Percentiles rank a stretch among this genome's conserved stretches.
Evolutionary conservation across 176 grass and related monocot species (phyloP).

Genomic region (Zizania latifolia): DNA sequence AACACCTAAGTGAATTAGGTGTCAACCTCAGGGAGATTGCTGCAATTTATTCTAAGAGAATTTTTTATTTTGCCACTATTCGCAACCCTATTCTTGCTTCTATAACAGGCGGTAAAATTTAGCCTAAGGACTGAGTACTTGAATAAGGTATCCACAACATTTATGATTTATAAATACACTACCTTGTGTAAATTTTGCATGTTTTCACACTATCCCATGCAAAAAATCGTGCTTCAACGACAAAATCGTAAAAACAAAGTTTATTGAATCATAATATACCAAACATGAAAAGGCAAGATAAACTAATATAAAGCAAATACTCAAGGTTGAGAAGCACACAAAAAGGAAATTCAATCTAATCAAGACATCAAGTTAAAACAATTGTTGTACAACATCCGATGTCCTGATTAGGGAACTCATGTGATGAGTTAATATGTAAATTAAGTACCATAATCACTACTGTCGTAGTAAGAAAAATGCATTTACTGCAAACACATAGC

Average conservation of each 20-base stretch:
- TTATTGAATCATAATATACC: neutral
- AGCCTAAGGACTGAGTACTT: neutral
- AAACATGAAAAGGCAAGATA: neutral
- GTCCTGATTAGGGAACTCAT: neutral
- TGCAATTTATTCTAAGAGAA: neutral
- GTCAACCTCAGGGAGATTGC: neutral
- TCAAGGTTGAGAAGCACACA: constrained; percentile 8
- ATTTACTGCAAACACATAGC: neutral
- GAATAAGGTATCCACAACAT: neutral
- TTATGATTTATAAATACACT: neutral
- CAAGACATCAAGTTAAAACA: neutral
- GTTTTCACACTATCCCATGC: neutral
- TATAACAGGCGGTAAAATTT: neutral
- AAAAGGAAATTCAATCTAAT: neutral
- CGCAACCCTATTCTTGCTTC: neutral
- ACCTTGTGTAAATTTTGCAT: neutral
- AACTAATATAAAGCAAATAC: neutral
- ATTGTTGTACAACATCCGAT: neutral
- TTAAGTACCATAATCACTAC: neutral
- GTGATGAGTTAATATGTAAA: constrained; percentile 8
- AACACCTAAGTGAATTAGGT: neutral
- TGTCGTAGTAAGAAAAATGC: neutral
- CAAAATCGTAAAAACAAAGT: neutral
- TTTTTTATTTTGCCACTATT: neutral
- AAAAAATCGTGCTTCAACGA: neutral